Conservation (phyloP, 1,139 yeast genomes). For the Hansenula anomala region DNA sequence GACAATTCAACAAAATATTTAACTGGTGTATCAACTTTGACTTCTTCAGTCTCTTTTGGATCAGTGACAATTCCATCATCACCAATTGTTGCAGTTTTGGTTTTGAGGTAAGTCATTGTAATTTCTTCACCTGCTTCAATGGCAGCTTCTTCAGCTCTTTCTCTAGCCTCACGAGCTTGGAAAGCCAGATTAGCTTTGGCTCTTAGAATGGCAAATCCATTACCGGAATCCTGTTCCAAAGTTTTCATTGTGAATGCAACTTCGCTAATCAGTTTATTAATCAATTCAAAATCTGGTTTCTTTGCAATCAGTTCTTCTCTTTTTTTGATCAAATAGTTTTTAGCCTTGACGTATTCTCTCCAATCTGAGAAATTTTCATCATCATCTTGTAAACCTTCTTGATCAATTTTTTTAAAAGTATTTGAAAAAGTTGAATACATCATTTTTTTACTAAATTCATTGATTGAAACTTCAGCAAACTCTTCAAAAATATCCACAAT, state of each 20-base stretch:
- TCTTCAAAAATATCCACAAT: conserved; percentile 65
- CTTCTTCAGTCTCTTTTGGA: not conserved
- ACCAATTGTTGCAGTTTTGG: not conserved
- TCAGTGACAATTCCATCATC: not conserved
- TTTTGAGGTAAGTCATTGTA: not conserved
- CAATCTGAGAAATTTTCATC: conserved; percentile 56
- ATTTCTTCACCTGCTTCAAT: not conserved
- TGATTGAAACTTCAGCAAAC: conserved; percentile 62
- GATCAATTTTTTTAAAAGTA: conserved; percentile 19
- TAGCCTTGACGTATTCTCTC: conserved; percentile 59
- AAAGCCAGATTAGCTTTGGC: conserved; percentile 80
- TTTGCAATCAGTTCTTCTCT: conserved; percentile 54
- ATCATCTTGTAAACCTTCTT: conserved; percentile 20
- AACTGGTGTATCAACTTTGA: not conserved
- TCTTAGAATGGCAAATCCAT: conserved; percentile 64
- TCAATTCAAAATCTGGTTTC: conserved; percentile 42
- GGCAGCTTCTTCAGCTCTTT: conserved; percentile 8
- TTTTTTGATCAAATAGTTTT: conserved; percentile 46
- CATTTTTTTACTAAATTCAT: conserved; percentile 43
- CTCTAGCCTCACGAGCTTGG: conserved; percentile 59
- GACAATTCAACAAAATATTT: not conserved
- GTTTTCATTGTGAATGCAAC: conserved; percentile 57
- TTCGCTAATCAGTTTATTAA: conserved; percentile 49
- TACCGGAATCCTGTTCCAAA: conserved; percentile 64
- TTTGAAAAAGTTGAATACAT: conserved; percentile 31